These are phyloP conservation scores for Ormosia emarginata DNA, from an alignment of 306 rosid species.

Conservation along the genomic window DNA sequence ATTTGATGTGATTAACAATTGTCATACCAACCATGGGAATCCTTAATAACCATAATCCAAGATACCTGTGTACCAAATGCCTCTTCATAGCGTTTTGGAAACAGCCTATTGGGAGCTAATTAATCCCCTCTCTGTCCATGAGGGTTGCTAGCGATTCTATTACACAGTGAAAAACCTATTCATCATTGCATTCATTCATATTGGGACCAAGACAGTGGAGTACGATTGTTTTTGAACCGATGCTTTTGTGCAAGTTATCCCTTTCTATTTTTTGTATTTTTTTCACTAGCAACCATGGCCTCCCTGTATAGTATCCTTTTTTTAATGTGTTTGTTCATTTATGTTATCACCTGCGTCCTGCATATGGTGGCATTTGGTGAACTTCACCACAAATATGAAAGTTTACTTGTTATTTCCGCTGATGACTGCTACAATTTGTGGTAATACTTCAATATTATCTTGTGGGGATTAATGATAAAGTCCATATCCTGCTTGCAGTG, in stretches of 20 bases:
- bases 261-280: background rate
- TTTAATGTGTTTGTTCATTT: background rate
- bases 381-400: background rate
- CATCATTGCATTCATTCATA: background rate
- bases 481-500: conserved; percentile 53
- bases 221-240: background rate
- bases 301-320: background rate
- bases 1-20: background rate
- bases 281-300: background rate
- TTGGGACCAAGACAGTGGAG: background rate
- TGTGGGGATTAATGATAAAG: conserved; percentile 16
- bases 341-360: background rate
- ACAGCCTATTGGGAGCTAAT: background rate
- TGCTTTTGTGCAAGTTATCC: background rate
- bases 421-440: background rate
- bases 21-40: background rate
- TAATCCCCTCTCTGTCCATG: background rate
- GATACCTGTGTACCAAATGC: background rate
- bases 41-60: background rate
- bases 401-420: background rate
- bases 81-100: background rate
- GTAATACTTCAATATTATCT: background rate
- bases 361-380: background rate
- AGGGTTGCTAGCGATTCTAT: background rate
- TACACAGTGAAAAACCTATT: background rate